Conservation (phyloP, 176 grass and related monocot genomes). For the Triticum timopheevii region DNA sequence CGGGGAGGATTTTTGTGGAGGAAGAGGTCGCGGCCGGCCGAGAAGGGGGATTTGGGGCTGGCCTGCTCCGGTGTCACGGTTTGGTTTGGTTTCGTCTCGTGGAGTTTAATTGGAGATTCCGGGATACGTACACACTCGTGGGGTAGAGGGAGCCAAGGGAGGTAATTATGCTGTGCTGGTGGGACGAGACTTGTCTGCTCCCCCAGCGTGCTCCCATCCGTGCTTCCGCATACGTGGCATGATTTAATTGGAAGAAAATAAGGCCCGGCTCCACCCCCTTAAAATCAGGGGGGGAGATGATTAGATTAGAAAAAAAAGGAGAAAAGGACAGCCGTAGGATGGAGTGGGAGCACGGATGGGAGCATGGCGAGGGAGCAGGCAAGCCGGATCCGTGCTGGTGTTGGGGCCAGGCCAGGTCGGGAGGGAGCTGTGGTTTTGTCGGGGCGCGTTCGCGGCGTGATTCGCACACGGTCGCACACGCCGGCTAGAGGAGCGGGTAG, state of each 20-base stretch:
- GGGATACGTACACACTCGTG: not conserved
- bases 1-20: not conserved
- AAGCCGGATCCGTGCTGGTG: too few species aligned
- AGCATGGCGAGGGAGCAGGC: too few species aligned
- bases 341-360: too few species aligned
- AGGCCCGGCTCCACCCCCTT: too few species aligned
- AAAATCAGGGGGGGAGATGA: too few species aligned
- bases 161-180: not conserved
- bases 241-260: too few species aligned
- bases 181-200: too few species aligned
- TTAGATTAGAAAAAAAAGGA: too few species aligned
- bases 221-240: too few species aligned
- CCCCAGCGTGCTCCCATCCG: too few species aligned
- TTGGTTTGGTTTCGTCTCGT: not conserved
- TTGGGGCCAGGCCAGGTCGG: not conserved
- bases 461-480: not conserved
- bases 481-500: not conserved
- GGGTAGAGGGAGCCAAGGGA: not conserved
- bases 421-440: not conserved
- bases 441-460: not conserved
- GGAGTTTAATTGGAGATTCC: slow-evolving; percentile 32
- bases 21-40: not conserved
- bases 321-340: too few species aligned
- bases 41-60: not conserved
- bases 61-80: not conserved